Conservation (phyloP, 176 grass and related monocot genomes). For the Zoysia pacifica region DNA sequence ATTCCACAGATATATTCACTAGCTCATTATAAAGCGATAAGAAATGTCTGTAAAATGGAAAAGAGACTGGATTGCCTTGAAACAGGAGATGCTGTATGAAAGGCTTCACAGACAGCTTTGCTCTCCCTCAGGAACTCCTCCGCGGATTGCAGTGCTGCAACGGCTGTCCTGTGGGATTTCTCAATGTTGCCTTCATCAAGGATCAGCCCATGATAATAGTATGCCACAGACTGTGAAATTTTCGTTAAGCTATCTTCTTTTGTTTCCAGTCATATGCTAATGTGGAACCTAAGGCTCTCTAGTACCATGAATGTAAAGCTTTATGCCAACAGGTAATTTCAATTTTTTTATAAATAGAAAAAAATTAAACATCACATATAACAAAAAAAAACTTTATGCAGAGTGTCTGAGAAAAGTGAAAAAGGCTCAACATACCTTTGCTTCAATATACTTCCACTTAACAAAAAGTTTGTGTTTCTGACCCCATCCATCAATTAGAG, state of each 20-base stretch:
- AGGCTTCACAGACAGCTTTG: conserved; percentile 66
- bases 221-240: conserved; percentile 72
- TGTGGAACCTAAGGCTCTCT: neutral
- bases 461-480: conserved; percentile 84
- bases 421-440: conserved; percentile 54
- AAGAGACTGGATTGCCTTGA: conserved; percentile 54
- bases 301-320: neutral
- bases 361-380: neutral
- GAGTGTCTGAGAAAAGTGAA: conserved; percentile 3
- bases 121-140: conserved; percentile 89
- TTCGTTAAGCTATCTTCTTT: neutral
- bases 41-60: neutral
- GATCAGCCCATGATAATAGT: conserved; percentile 94
- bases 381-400: neutral
- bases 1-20: neutral
- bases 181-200: conserved; percentile 93
- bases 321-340: neutral
- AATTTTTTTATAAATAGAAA: neutral
- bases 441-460: conserved; percentile 89
- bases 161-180: conserved; percentile 77
- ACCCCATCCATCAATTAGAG: conserved; percentile 74
- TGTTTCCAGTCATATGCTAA: neutral
- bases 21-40: neutral
- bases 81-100: conserved; percentile 62
- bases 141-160: conserved; percentile 72